Evolutionary conservation across 257 asterid genomes (phyloP).

Genomic region (Gardenia jasminoides): DNA sequence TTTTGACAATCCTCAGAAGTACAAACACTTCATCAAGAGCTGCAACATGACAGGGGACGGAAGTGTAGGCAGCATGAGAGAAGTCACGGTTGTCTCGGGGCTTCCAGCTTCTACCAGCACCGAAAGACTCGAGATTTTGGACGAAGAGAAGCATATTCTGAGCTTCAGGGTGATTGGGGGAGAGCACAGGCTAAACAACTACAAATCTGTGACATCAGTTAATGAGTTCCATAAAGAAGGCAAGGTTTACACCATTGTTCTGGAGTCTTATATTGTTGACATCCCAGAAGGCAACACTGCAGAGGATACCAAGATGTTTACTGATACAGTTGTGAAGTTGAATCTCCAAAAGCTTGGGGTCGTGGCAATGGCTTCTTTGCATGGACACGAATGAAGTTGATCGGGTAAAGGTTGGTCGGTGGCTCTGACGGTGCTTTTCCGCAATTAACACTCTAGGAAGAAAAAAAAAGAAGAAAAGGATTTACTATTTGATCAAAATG

Average conservation of each 20-base stretch:
- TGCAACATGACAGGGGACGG: conserved; percentile 73
- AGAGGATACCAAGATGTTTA: conserved; percentile 81
- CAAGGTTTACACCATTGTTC: conserved; percentile 47
- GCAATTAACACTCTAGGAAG: background rate
- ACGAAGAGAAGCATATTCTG: conserved; percentile 57
- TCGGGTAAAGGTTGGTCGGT: background rate
- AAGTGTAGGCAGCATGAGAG: conserved; percentile 79
- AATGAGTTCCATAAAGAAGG: conserved; percentile 48
- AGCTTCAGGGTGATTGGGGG: conserved; percentile 91
- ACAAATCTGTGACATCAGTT: conserved; percentile 71
- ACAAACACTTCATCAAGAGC: conserved; percentile 93
- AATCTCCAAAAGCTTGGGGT: conserved; percentile 78
- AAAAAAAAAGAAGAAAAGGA: too few species aligned
- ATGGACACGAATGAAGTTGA: conserved; percentile 35
- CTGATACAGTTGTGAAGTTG: conserved; percentile 80
- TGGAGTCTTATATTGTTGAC: conserved; percentile 84
- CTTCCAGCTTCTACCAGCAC: conserved; percentile 91
- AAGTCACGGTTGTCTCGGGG: conserved; percentile 84
- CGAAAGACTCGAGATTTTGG: conserved; percentile 82
- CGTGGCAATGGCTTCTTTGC: conserved; percentile 59
- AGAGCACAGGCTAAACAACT: conserved; percentile 76
- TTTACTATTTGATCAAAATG: background rate
- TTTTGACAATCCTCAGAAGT: conserved; percentile 79
- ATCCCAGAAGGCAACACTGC: conserved; percentile 87
- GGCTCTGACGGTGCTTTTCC: conserved; percentile 4